A percentile compares a stretch with the other conserved stretches of the same genome.
phyloP scores from a whole-genome alignment of 768 basidiomycete species.

The Mycena floridula region DNA sequence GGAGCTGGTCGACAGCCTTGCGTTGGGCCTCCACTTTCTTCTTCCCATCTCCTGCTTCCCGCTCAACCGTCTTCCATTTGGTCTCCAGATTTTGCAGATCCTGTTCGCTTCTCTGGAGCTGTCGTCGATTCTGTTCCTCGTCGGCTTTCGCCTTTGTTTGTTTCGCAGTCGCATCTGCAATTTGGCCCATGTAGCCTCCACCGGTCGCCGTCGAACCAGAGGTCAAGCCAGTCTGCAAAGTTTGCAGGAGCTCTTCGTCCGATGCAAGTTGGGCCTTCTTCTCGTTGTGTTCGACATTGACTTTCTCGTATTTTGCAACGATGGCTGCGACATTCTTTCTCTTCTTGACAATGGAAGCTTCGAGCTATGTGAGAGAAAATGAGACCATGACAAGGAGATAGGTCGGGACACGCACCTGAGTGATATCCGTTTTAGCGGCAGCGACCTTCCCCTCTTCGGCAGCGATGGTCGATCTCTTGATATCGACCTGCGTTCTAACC shows the following conservation, averaged over 20 bases:
- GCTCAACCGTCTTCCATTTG: slow-evolving; percentile 77
- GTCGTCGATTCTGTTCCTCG: slow-evolving; percentile 74
- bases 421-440: slow-evolving; percentile 46
- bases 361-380: too few relatives aligned
- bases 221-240: slow-evolving; percentile 87
- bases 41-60: slow-evolving; percentile 73
- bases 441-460: slow-evolving; percentile 69
- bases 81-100: slow-evolving; percentile 75
- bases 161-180: slow-evolving; percentile 76
- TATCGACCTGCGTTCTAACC: slow-evolving; percentile 77
- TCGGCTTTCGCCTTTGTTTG: slow-evolving; percentile 75
- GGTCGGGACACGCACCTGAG: slow-evolving; percentile 53
- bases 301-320: slow-evolving; percentile 44
- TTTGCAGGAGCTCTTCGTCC: slow-evolving; percentile 91
- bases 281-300: slow-evolving; percentile 65
- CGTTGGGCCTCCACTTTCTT: slow-evolving; percentile 59
- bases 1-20: slow-evolving; percentile 50
- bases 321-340: slow-evolving; percentile 50
- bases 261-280: slow-evolving; percentile 57
- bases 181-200: slow-evolving; percentile 95
- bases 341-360: background rate
- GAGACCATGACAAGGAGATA: slow-evolving; percentile 2
- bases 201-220: slow-evolving; percentile 63
- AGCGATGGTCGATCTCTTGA: slow-evolving; percentile 65
- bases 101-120: slow-evolving; percentile 69